Base-by-base conservation (phyloP, 2,329 filamentous ascomycete species). In the Stagonosporopsis chrysanthemi region DNA sequence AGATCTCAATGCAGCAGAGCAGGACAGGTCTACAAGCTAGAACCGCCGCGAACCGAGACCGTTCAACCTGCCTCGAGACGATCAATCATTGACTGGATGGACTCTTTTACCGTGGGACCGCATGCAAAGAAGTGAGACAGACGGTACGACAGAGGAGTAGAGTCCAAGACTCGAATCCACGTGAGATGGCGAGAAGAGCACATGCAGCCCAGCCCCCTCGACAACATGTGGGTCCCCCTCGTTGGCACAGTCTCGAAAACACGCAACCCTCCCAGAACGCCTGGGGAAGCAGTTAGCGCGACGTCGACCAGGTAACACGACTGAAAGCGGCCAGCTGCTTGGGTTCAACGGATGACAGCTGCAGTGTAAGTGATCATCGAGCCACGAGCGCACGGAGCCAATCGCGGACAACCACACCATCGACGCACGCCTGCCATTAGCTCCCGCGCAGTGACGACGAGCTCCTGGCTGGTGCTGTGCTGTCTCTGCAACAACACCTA, bases 321-420 rank as follows among this genome's bases (percentile, higher is more conserved):
- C 22, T 39, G 29, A 42, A 50, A 44, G 31, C 39, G 19, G 50
- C 36, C 42, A 22, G 31, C 42, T 58, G 52, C 60, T 40, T 57
- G 61, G 56, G 58, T 55, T 47, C 55, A 54, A 56, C 50, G 46
- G 29, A 28, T 43, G 64, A 68, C 65, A 65, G 63, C 62, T 68
- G 66, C 57, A 24, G 65, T 64, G 61, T 40, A 36, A 39, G 35
- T 28, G 45, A 33, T 36, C 33, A n/a, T 42, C 17, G 29, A 48
- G 53, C 47, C 47, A 36, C 17, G 47, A 12, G 9, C 17, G 7
- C 12, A 41, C 11, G 9, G 35, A 35, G 24, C 66, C 61, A 65
- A 67, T 64, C 39, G 48, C 17, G 24, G 40, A 19, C 45, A n/a
- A 43, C 54, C 48, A 52, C 56, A 51, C 46, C 62, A 61, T 56